Conservation (phyloP, 2,329 filamentous ascomycete genomes). For the Alternaria postmessia region DNA sequence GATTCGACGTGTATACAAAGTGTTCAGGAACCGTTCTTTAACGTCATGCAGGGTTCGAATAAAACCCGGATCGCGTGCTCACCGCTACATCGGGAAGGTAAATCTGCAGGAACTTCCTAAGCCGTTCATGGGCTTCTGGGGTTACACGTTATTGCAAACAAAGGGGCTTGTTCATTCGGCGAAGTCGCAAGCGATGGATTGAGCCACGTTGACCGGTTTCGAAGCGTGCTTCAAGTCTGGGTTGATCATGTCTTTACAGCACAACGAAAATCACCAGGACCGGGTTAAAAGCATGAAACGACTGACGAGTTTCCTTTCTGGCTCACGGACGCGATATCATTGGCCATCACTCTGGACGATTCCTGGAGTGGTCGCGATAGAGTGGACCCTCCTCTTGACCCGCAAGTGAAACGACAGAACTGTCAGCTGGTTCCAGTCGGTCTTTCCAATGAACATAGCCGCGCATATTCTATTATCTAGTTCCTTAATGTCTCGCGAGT, state of each 20-base stretch:
- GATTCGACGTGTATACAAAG: background rate
- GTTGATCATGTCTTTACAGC: background rate
- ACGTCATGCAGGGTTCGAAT: background rate
- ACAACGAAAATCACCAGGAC: background rate
- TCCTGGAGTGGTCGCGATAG: background rate
- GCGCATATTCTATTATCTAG: background rate
- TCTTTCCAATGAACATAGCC: background rate
- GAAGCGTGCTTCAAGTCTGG: background rate
- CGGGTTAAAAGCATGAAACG: background rate
- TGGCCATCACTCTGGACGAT: background rate
- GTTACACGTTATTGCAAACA: background rate
- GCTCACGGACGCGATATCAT: background rate
- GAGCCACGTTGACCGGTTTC: background rate
- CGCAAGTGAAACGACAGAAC: background rate
- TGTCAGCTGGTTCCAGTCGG: background rate
- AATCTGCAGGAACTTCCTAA: background rate
- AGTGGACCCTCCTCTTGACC: background rate
- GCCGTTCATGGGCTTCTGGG: background rate
- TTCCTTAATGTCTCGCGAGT: background rate
- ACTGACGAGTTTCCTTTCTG: background rate
- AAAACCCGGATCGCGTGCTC: background rate
- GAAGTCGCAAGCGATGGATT: background rate
- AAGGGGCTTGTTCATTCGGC: background rate
- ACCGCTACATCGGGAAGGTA: constrained; percentile 2
- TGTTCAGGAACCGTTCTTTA: background rate